Evolutionary conservation across 805 yeast species (phyloP).

Genomic region (Candida maris): DNA sequence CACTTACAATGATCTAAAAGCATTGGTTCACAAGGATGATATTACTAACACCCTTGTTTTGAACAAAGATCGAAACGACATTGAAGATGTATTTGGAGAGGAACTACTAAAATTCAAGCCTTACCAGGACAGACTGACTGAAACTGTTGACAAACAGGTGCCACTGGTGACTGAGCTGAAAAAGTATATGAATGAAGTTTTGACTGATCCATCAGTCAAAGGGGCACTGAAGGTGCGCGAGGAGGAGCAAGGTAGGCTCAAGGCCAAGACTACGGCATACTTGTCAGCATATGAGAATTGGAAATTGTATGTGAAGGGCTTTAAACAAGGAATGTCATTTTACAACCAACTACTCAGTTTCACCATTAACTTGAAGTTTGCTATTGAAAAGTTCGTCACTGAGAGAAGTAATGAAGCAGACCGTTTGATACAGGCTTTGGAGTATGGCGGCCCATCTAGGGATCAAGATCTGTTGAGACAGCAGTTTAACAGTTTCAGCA

Average conservation of each 20-base stretch:
- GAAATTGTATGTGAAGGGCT: constrained; percentile 55
- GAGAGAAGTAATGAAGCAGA: constrained; percentile 28
- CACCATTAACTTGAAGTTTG: constrained; percentile 27
- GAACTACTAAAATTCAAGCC: constrained; percentile 77
- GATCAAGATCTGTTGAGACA: constrained; percentile 21
- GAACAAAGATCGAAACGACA: constrained; percentile 45
- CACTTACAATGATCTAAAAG: constrained; percentile 62
- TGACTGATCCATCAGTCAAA: constrained; percentile 46
- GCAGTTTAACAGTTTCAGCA: constrained; percentile 16
- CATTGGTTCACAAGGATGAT: constrained; percentile 74
- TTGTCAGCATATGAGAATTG: constrained; percentile 54
- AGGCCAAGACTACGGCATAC: constrained; percentile 38
- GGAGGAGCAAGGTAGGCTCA: constrained; percentile 35
- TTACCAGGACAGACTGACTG: constrained; percentile 60
- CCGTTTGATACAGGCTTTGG: constrained; percentile 12
- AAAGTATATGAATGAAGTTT: constrained; percentile 38
- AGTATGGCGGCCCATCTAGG: constrained; percentile 14
- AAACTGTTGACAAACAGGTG: constrained; percentile 64
- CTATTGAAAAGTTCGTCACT: constrained; percentile 27
- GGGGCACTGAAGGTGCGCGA: constrained; percentile 41
- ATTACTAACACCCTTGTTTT: constrained; percentile 71
- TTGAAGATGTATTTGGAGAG: constrained; percentile 51
- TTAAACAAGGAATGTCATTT: constrained; percentile 57
- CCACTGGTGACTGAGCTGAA: constrained; percentile 41
- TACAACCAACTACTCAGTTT: constrained; percentile 49